Evolutionary conservation across 805 yeast species (phyloP), one percentile per base, ranked within the genome.

Genomic region (Zygosaccharomyces lentus): DNA sequence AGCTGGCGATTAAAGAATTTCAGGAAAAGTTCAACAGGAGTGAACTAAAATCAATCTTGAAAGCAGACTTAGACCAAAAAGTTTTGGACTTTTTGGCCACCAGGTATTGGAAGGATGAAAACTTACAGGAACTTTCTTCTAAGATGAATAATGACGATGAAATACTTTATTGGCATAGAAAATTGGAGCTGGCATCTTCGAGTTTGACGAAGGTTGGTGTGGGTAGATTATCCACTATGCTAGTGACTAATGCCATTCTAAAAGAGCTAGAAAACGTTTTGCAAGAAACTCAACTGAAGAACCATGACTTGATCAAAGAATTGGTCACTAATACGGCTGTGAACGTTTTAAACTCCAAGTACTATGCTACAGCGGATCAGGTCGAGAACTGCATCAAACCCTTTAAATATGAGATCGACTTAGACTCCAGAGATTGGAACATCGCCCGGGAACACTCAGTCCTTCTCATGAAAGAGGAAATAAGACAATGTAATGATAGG

Each of bases 301-400:
- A 81, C 52, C 97, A 91, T 61, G 95, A 95, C n/a, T 71, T 85
- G 66, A 95, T 95, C 2, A 81, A 80, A 54, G 78, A 80, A 35
- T 82, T 87, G 2, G 89, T 93, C 8, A 78, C 77, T 43, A 95
- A 88, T 34, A 95, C 97, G 2, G 95, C 96, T 0, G 75, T 78
- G 26, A 72, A 81, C 19, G 96, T 93, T 6, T 71, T 93, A 51
- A 82, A 82, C 52, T 70, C 85, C 23, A 80, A 91, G 53, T 93
- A 77, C 62, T 87, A 82, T 53, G 83, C 96, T 1, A 91, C 99
- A 0, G 95, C 99, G 0, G 99, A 95, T 64, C 99, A 93, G 65
- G 98, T 93, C 6, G 99, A 93, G 60, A 93, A 95, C 66, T 90
- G 98, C 69, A 91, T 93, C 59, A 93, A 93, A 64, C 99, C 99